A percentile compares a stretch with the other conserved stretches of the same genome.
Evolutionary conservation across 768 basidiomycete genomes (phyloP).

Genomic region (Nevesoporus exiguus): DNA sequence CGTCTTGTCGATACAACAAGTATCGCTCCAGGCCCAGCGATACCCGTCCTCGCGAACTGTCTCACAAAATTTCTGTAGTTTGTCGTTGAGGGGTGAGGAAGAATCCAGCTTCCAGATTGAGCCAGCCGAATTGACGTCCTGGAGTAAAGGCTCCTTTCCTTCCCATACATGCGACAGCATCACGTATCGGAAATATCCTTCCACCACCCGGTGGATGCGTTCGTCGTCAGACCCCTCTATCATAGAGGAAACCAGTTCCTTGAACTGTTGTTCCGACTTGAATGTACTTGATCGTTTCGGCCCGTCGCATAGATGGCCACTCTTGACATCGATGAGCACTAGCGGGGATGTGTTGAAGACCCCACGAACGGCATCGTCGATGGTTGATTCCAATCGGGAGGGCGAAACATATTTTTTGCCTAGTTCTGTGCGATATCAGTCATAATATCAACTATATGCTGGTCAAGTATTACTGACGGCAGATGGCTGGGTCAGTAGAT

Average conservation of each 20-base stretch:
- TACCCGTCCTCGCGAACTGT: too few relatives aligned
- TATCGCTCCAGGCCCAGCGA: too few relatives aligned
- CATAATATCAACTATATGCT: rapidly evolving
- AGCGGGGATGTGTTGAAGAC: neutral
- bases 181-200: slow-evolving; percentile 7
- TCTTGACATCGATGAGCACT: neutral
- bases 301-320: neutral
- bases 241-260: slow-evolving; percentile 9
- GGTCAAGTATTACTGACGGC: neutral
- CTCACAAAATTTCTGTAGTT: too few relatives aligned
- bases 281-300: neutral
- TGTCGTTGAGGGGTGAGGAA: neutral
- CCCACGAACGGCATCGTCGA: neutral
- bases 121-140: slow-evolving; percentile 1
- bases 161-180: slow-evolving; percentile 14
- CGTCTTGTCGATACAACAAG: too few relatives aligned
- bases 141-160: slow-evolving; percentile 4
- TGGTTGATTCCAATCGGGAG: neutral
- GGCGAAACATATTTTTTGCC: neutral
- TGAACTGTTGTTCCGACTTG: neutral
- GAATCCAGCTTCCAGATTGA: slow-evolving; percentile 7
- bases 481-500: neutral
- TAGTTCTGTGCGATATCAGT: neutral
- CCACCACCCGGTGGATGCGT: neutral
- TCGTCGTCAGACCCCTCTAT: neutral